phyloP scores from a whole-genome alignment of 768 basidiomycete genomes.

The Cyclocybe aegerita region DNA sequence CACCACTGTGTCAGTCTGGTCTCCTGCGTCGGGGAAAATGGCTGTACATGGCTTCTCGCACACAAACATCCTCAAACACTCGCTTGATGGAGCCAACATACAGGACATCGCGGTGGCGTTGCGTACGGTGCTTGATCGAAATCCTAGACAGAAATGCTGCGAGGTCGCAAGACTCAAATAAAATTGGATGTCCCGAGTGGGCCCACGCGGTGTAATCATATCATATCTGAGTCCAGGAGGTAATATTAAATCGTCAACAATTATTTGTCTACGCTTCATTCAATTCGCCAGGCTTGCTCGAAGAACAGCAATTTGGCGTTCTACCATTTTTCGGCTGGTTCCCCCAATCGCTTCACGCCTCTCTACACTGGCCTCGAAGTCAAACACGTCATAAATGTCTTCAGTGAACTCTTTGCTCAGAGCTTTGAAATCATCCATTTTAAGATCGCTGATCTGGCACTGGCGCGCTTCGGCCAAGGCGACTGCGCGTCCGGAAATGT shows the following conservation, averaged over 20 bases:
- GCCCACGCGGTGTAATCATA: too few relatives aligned
- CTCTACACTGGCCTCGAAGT: slow-evolving; percentile 96
- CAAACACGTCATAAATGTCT: slow-evolving; percentile 83
- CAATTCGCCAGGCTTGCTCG: slow-evolving; percentile 51
- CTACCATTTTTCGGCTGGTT: slow-evolving; percentile 80
- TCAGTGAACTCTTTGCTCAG: slow-evolving; percentile 77
- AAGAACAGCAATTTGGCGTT: slow-evolving; percentile 80
- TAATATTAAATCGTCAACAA: neutral
- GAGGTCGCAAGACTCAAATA: neutral
- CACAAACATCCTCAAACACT: slow-evolving; percentile 18
- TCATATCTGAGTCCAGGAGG: neutral
- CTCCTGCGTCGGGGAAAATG: slow-evolving; percentile 14
- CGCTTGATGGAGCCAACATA: slow-evolving; percentile 4
- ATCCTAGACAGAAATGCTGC: neutral
- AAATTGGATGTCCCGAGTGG: neutral
- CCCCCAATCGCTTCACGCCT: slow-evolving; percentile 91
- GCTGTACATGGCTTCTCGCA: slow-evolving; percentile 21
- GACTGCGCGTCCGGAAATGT: slow-evolving; percentile 95
- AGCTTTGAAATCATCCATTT: slow-evolving; percentile 74
- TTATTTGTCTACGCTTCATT: neutral
- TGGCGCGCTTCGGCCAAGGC: slow-evolving; percentile 85
- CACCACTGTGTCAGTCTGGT: slow-evolving; percentile 16
- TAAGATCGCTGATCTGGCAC: slow-evolving; percentile 80
- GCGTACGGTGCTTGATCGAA: neutral
- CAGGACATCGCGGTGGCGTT: neutral